phyloP scores from a whole-genome alignment of 176 grass and related monocot genomes.

The Raddia guianensis region DNA sequence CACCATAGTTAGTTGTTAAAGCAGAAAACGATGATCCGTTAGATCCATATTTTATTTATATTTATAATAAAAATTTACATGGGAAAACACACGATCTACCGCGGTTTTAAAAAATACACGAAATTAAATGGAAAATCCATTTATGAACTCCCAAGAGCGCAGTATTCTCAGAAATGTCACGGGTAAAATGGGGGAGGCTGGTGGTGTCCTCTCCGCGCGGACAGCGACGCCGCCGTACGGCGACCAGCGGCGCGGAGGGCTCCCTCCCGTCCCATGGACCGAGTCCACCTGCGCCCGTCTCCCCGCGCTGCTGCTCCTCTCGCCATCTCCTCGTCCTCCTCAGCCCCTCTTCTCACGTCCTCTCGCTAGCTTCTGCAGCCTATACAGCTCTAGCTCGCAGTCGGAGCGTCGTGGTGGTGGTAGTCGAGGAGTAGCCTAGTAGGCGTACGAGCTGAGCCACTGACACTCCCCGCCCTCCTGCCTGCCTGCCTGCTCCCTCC shows the following conservation, averaged over 20 bases:
- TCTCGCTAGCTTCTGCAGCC: background rate
- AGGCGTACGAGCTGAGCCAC: constrained; percentile 30
- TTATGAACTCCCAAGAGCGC: background rate
- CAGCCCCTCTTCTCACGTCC: constrained; percentile 1
- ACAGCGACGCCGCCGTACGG: constrained; percentile 26
- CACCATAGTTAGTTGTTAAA: too few species aligned
- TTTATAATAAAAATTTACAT: too few species aligned
- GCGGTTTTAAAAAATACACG: too few species aligned
- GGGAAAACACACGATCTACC: too few species aligned
- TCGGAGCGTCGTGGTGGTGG: background rate
- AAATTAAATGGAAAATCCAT: too few species aligned
- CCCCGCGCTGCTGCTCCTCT: constrained; percentile 1
- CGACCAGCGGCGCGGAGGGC: background rate
- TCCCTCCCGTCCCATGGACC: background rate
- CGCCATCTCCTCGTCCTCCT: background rate
- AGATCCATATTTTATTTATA: too few species aligned
- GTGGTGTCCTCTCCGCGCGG: background rate
- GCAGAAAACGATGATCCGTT: too few species aligned
- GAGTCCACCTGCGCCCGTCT: constrained; percentile 23
- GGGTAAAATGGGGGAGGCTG: constrained; percentile 24
- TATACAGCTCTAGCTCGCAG: background rate
- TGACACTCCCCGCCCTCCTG: constrained; percentile 35
- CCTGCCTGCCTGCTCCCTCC: constrained; percentile 37
- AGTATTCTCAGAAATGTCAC: constrained; percentile 23
- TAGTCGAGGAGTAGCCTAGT: background rate